Base-by-base conservation (phyloP, 1,284 basidiomycete genomes). In the Moesziomyces globuligerus region DNA sequence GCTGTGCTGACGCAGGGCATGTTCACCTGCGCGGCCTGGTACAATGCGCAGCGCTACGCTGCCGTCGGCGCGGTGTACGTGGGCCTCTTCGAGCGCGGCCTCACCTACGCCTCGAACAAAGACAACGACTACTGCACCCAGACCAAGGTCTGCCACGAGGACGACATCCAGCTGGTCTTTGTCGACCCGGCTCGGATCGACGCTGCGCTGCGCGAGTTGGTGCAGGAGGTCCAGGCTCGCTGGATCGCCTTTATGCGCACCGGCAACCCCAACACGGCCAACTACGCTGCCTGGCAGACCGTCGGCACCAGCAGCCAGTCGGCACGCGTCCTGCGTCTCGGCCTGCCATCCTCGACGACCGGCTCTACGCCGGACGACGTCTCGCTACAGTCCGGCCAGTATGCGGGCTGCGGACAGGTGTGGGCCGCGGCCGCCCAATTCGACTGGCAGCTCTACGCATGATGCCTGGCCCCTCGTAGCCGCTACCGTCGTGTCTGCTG, bases 381-480 rank as follows among this genome's bases (percentile, higher is more conserved):
- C 17, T 61, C 53, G 23, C 43, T 64, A 37, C 54, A 68, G 37
- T n/a, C 46, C 15, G 60, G 42, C 3, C 52, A 58, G 18, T 49
- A 55, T 34, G 59, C 58, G 1, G 66, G 45, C 1, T 75, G 72
- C 32, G 44, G 52, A 1, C 50, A 56, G 46, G 34, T 74, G 3
- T 79, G 74, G 71, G 64, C 60, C 17, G 45, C 41, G 11, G 7
- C 44, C n/a, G 59, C 72, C 24, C 24, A 56, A 38, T 79, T 61
- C 52, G 76, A 79, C 48, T 79, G 75, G 75, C 76, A 79, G 52
- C 21, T 77, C 37, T 79, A 78, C 29, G 60, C 48, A 0, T 70
- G 48, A 61, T 15, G n/a, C n/a, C n/a, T n/a, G n/a, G n/a, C n/a
- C n/a, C n/a, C n/a, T n/a, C n/a, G n/a, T n/a, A n/a, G n/a, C n/a